Evolutionary conservation across 2,329 filamentous ascomycete species (phyloP).

Genomic region (Exophiala sideris): DNA sequence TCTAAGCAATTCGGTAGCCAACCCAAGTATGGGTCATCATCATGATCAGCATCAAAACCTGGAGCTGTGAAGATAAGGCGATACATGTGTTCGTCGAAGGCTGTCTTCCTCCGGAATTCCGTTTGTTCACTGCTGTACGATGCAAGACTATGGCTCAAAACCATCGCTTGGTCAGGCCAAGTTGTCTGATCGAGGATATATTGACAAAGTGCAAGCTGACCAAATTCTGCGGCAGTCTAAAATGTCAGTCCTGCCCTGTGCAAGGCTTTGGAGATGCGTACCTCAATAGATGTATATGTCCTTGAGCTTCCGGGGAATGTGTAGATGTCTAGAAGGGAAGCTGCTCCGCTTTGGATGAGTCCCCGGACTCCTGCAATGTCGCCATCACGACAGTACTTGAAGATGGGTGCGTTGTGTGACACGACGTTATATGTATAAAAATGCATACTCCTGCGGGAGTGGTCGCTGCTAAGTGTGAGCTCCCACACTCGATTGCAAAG

Average conservation of each 20-base stretch:
- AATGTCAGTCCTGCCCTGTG: neutral
- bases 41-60: neutral
- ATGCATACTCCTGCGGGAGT: conserved; percentile 5
- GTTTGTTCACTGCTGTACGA: too few species aligned
- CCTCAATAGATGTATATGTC: neutral
- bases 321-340: conserved; percentile 3
- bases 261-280: neutral
- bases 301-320: neutral
- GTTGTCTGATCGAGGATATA: neutral
- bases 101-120: neutral
- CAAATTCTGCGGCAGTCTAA: neutral
- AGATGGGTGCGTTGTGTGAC: neutral
- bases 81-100: neutral
- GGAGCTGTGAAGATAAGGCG: neutral
- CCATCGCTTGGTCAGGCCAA: neutral
- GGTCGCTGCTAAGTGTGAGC: neutral
- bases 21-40: neutral
- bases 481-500: conserved; percentile 3
- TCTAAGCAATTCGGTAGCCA: neutral
- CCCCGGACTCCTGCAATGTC: conserved; percentile 3
- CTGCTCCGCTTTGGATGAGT: conserved; percentile 3
- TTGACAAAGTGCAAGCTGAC: neutral
- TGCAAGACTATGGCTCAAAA: neutral
- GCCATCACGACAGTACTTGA: neutral
- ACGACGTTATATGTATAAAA: conserved; percentile 6